A percentile compares a stretch with the other conserved stretches of the same genome.
Conservation (phyloP, 495 filamentous ascomycete species). For the Podospora didyma region DNA sequence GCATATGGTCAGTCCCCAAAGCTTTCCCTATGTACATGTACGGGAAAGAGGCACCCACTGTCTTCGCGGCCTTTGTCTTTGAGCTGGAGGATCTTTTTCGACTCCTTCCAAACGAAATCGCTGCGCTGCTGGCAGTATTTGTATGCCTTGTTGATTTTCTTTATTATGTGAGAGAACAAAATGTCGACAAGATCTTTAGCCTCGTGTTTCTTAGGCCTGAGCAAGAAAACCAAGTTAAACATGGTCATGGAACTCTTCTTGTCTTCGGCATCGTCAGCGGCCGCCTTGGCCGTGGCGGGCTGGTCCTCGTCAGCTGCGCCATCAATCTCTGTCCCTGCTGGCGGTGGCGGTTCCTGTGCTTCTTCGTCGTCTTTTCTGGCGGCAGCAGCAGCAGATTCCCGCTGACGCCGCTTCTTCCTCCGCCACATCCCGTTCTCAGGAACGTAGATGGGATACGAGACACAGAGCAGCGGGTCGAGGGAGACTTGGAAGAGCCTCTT, state of each 20-base stretch:
- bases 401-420: constrained; percentile 67
- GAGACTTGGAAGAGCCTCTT: constrained; percentile 84
- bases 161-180: constrained; percentile 82
- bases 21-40: background rate
- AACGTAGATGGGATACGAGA: constrained; percentile 85
- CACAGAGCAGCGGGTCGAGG: constrained; percentile 77
- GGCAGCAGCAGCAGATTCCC: constrained; percentile 6
- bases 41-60: constrained; percentile 43
- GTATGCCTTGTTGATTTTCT: constrained; percentile 82
- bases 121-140: constrained; percentile 86
- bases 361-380: constrained; percentile 29
- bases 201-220: constrained; percentile 74
- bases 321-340: constrained; percentile 12
- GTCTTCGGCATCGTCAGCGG: constrained; percentile 50
- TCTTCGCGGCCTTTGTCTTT: constrained; percentile 77
- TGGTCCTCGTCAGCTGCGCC: constrained; percentile 29
- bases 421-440: constrained; percentile 82
- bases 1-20: constrained; percentile 8
- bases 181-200: constrained; percentile 69
- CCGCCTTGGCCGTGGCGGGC: constrained; percentile 29
- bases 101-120: constrained; percentile 84
- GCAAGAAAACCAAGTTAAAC: constrained; percentile 94
- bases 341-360: constrained; percentile 14
- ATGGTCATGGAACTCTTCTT: constrained; percentile 71
- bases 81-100: constrained; percentile 67